Evolutionary conservation across 495 filamentous ascomycete species (phyloP).

Genomic region (Achaetomiella virescens): DNA sequence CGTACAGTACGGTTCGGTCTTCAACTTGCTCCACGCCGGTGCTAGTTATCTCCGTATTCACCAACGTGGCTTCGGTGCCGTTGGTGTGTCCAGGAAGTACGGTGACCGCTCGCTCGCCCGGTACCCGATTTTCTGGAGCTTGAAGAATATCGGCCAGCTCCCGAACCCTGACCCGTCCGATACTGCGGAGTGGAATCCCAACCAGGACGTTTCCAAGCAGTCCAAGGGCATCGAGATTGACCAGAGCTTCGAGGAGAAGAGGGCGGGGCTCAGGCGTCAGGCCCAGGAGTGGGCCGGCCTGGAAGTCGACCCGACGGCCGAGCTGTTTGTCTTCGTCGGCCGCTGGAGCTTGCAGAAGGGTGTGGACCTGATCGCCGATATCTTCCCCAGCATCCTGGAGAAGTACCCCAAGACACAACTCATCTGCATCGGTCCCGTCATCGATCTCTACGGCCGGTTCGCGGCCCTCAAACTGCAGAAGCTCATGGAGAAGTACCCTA

Average conservation of each 20-base stretch:
- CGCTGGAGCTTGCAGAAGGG: conserved; percentile 78
- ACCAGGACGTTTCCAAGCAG: conserved; percentile 35
- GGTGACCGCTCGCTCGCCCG: conserved; percentile 67
- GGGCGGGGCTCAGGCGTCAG: conserved; percentile 55
- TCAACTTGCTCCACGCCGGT: conserved; percentile 67
- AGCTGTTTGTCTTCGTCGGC: conserved; percentile 73
- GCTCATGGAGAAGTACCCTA: conserved; percentile 70
- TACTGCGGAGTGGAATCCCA: conserved; percentile 60
- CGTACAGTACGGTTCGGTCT: conserved; percentile 63
- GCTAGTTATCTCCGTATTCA: conserved; percentile 69
- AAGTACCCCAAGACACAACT: conserved; percentile 60
- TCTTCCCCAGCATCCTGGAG: conserved; percentile 67
- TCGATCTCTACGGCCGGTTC: conserved; percentile 75
- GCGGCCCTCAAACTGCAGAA: conserved; percentile 65
- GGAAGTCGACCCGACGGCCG: conserved; percentile 57
- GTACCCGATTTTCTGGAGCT: conserved; percentile 74
- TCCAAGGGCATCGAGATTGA: conserved; percentile 53
- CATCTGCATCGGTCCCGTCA: conserved; percentile 65
- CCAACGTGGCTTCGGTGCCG: conserved; percentile 69
- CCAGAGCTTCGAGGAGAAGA: conserved; percentile 47
- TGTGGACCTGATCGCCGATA: conserved; percentile 70
- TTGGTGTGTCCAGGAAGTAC: conserved; percentile 70
- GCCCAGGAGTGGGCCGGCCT: conserved; percentile 75
- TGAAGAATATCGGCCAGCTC: conserved; percentile 62
- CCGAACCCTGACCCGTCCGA: conserved; percentile 75